A percentile compares a stretch with the other conserved stretches of the same genome.
These are phyloP conservation scores for Talaromyces sp. DNA, from an alignment of 2,329 filamentous ascomycete species.

Conservation along the genomic window DNA sequence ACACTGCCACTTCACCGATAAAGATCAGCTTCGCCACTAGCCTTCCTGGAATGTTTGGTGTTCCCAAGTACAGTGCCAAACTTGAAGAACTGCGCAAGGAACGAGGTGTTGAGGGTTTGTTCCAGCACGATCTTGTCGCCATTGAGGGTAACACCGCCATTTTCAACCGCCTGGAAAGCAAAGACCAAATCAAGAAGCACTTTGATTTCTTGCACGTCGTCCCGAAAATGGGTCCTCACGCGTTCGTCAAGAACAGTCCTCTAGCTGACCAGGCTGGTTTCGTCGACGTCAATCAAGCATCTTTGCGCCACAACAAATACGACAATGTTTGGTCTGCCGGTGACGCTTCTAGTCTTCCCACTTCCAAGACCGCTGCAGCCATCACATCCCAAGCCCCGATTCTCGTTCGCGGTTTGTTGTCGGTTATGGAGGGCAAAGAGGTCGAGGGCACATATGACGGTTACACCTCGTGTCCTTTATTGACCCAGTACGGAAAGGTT, in stretches of 20 bases:
- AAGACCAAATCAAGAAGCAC: slow-evolving; percentile 45
- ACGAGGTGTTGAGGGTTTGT: slow-evolving; percentile 58
- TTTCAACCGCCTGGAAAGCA: slow-evolving; percentile 49
- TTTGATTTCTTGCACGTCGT: slow-evolving; percentile 60
- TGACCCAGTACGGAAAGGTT: slow-evolving; percentile 61
- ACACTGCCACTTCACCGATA: slow-evolving; percentile 43
- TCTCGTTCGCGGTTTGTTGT: slow-evolving; percentile 51
- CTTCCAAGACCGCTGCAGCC: slow-evolving; percentile 57
- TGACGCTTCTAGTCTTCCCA: slow-evolving; percentile 60
- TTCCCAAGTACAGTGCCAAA: slow-evolving; percentile 58
- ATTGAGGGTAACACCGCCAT: slow-evolving; percentile 55
- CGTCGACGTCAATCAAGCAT: slow-evolving; percentile 58
- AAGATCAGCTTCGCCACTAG: slow-evolving; percentile 58
- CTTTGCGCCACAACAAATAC: slow-evolving; percentile 55
- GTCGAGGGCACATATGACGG: slow-evolving; percentile 52
- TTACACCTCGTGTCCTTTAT: slow-evolving; percentile 57
- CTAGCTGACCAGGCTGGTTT: slow-evolving; percentile 58
- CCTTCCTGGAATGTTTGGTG: slow-evolving; percentile 58
- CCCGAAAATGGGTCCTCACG: slow-evolving; percentile 60
- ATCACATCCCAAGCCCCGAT: slow-evolving; percentile 54
- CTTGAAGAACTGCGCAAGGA: slow-evolving; percentile 56
- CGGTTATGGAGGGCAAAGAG: slow-evolving; percentile 47
- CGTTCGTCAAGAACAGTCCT: slow-evolving; percentile 54
- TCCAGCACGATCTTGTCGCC: slow-evolving; percentile 57
- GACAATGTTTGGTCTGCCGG: slow-evolving; percentile 60